Base-by-base conservation (phyloP, 1,139 yeast genomes). In the Entelexis sorbosivorans region DNA sequence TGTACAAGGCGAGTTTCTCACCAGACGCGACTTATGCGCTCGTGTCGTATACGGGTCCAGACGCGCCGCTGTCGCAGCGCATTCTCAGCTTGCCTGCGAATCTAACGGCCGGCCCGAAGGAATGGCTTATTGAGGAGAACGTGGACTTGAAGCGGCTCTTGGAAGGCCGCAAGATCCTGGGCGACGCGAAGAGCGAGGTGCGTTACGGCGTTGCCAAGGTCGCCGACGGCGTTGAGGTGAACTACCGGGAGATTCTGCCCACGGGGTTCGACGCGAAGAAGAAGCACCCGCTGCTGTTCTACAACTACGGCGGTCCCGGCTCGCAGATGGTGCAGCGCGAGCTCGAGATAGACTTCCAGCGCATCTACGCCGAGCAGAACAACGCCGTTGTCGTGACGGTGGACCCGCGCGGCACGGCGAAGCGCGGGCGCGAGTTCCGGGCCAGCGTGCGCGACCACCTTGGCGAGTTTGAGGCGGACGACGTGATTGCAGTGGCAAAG, bases 361-460 rank as follows among this genome's bases (percentile, higher is more conserved):
- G 82, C 44, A 73, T 82, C 10, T 58, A 19, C 26, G 76, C 86
- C 14, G 79, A 95, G 0, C 70, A 76, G 3, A 67, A 84, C 50
- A 81, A 84, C 60, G 82, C 87, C 0, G 75, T 91, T 33, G 87
- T 89, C 0, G 74, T 91, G 38, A 76, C 81, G 32, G 82, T 91
- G 35, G 99, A 91, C 61, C 98, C 98, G 8, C 73, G 98, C 61
- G 98, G 98, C 2, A 89, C 98, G 0, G 95, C 89, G 3, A 88
- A 84, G 32, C 79, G 80, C 66, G 95, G 95, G 7, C 86, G 96
- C 83, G 69, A 70, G 40, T 81, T 77, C 65, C 76, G 80, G 61
- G 68, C 85, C 0, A 80, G 74, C 68, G 94, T 91, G 0, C 77
- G 74, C 13, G 75, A 75, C 43, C 75, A 77, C 8, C 74, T 93